Conservation (phyloP, 495 filamentous ascomycete species). For the Xylaria cubensis region DNA sequence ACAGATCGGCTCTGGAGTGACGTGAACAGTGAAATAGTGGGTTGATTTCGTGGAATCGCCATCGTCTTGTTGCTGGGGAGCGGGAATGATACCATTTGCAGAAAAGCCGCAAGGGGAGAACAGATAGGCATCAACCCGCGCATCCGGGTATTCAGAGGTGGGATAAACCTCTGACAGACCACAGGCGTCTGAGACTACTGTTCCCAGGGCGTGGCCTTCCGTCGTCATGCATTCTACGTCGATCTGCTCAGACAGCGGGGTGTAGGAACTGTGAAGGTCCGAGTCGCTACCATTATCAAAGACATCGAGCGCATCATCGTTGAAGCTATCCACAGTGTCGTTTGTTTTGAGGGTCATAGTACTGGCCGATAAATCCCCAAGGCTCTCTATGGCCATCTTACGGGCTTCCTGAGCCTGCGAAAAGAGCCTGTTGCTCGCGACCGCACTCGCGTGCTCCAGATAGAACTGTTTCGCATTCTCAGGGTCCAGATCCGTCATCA, state of each 20-base stretch:
- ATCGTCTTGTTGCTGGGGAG: slow-evolving; percentile 57
- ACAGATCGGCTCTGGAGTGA: slow-evolving; percentile 96
- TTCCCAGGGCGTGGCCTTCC: slow-evolving; percentile 93
- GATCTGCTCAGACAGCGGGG: slow-evolving; percentile 60
- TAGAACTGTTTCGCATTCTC: slow-evolving; percentile 97
- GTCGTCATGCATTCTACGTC: slow-evolving; percentile 80
- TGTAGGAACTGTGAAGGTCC: slow-evolving; percentile 65
- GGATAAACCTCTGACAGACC: slow-evolving; percentile 92
- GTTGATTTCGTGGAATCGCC: slow-evolving; percentile 63
- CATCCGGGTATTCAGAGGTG: slow-evolving; percentile 84
- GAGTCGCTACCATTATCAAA: slow-evolving; percentile 75
- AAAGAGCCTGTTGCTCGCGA: slow-evolving; percentile 80
- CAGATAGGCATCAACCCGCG: slow-evolving; percentile 93
- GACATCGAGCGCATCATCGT: slow-evolving; percentile 72
- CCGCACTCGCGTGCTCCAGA: slow-evolving; percentile 86
- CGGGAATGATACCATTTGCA: slow-evolving; percentile 94
- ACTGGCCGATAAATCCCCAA: slow-evolving; percentile 57
- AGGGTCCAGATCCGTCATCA: slow-evolving; percentile 97
- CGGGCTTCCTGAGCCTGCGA: slow-evolving; percentile 64
- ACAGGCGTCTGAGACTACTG: slow-evolving; percentile 88
- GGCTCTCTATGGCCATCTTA: slow-evolving; percentile 55
- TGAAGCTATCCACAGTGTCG: slow-evolving; percentile 35
- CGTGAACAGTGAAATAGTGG: slow-evolving; percentile 99
- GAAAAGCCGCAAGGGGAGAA: slow-evolving; percentile 98
- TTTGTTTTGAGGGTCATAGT: slow-evolving; percentile 45